Base-by-base conservation (phyloP, 2,329 filamentous ascomycete species). In the Cytospora mali region DNA sequence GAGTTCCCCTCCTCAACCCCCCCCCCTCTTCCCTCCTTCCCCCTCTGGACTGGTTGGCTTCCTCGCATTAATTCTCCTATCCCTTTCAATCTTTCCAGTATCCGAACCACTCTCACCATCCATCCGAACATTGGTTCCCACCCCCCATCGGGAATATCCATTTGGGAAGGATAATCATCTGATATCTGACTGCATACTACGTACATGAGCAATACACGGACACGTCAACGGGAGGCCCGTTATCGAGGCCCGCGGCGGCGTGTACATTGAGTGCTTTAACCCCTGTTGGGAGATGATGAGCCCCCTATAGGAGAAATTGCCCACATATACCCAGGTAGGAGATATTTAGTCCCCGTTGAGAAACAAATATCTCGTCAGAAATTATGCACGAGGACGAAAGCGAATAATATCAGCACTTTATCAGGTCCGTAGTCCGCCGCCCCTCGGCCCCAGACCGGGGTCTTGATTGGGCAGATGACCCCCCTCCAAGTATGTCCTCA, bases 171-270 rank as follows among this genome's bases (percentile, higher is more conserved):
- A n/a, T 31, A 35, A 62, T 62, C 60, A 62, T 62, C 55, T 62
- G 60, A 57, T 65, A 60, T 65, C 63, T 62, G 63, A 62, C 60
- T 62, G 63, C 63, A 65, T 65, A 55, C 42, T 55, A 58, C 59
- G 51, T 62, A 62, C 60, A 62, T 62, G 55, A 62, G 23, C 33
- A 54, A 60, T 23, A n/a, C 61, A 52, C 42, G 61, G 55, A 65
- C 63, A 65, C 63, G 63, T 65, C 63, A 65, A 65, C 63, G 33
- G 42, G 61, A 29, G 63, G 63, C 63, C 63, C 56, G 56, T 65
- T 65, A 55, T 65, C 35, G 61, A 62, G 63, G 60, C 63, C 63
- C 57, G 53, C 27, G 50, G 28, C 50, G 51, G 52, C 58, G 60
- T 54, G 56, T 63, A 55, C 35, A 60, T n/a, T n/a, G n/a, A n/a